Evolutionary conservation across 192 early-diverging fungal species (phyloP).

Genomic region (Mortierella alpina): DNA sequence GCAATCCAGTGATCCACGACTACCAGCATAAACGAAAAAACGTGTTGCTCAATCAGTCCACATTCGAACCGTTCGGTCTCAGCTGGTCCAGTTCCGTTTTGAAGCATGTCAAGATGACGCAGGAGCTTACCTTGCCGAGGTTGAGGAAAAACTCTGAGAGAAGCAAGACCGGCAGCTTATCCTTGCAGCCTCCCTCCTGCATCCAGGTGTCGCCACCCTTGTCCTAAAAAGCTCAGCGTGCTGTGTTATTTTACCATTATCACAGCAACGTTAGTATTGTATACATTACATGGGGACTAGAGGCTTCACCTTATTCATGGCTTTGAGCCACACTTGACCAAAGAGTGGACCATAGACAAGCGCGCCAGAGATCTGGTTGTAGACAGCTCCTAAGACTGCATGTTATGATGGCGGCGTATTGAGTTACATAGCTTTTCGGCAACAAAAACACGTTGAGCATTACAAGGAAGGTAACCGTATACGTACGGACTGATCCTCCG

Average conservation of each 20-base stretch:
- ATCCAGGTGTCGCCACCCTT: constrained; percentile 38
- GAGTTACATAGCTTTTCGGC: not conserved
- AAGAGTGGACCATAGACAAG: constrained; percentile 52
- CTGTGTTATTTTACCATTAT: not conserved
- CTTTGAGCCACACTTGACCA: constrained; percentile 45
- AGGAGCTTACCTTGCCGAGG: constrained; percentile 24
- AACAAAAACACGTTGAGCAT: not conserved
- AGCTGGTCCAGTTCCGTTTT: not conserved
- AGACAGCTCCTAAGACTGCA: constrained; percentile 39
- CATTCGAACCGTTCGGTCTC: not conserved
- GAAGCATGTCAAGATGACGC: not conserved
- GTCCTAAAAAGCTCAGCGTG: constrained; percentile 19
- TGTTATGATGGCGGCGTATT: not conserved
- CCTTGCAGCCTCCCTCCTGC: not conserved
- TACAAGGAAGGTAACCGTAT: not conserved
- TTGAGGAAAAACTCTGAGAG: constrained; percentile 41
- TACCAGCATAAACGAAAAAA: constrained; percentile 1
- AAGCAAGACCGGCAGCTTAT: constrained; percentile 8
- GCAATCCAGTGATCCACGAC: constrained; percentile 48
- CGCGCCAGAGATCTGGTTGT: constrained; percentile 43
- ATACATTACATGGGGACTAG: not conserved
- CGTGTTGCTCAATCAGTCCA: not conserved
- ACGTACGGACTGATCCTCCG: constrained; percentile 48
- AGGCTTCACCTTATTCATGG: constrained; percentile 40
- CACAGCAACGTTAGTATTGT: not conserved